phyloP scores from a whole-genome alignment of 2,329 filamentous ascomycete genomes.

The Diaporthe vaccinii region DNA sequence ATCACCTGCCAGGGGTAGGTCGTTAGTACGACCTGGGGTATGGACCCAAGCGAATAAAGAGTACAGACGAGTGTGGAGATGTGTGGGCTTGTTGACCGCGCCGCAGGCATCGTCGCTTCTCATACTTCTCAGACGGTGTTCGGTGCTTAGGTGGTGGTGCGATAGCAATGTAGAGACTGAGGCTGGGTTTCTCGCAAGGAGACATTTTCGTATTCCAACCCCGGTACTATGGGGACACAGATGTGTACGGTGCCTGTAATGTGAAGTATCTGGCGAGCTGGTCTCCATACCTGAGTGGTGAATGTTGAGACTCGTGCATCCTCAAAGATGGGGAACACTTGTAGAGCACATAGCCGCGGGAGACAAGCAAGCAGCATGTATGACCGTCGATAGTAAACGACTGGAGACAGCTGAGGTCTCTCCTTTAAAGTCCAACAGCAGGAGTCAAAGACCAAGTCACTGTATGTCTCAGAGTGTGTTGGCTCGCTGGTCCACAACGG shows the following conservation, averaged over 20 bases:
- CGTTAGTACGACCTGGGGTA: slow-evolving; percentile 5
- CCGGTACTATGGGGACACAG: neutral
- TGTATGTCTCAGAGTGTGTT: slow-evolving; percentile 31
- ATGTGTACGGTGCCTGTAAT: neutral
- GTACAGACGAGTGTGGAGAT: neutral
- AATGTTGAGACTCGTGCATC: neutral
- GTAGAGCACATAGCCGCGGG: neutral
- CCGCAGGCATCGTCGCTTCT: too few relatives aligned
- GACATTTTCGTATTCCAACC: neutral
- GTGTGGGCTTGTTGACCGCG: neutral
- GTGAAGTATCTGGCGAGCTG: neutral
- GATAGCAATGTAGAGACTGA: neutral
- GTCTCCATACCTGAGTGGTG: neutral
- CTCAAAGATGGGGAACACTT: neutral
- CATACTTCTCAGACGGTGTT: neutral
- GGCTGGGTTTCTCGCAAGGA: neutral
- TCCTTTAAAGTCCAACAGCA: neutral
- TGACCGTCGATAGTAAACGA: neutral
- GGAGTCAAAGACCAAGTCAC: neutral
- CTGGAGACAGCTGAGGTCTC: neutral
- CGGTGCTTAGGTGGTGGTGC: neutral
- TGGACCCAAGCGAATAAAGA: neutral
- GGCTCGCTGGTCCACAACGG: neutral
- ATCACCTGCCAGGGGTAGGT: slow-evolving; percentile 10
- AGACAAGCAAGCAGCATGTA: neutral